phyloP scores from a whole-genome alignment of 2,329 filamentous ascomycete species.

The Sporothrix protearum region DNA sequence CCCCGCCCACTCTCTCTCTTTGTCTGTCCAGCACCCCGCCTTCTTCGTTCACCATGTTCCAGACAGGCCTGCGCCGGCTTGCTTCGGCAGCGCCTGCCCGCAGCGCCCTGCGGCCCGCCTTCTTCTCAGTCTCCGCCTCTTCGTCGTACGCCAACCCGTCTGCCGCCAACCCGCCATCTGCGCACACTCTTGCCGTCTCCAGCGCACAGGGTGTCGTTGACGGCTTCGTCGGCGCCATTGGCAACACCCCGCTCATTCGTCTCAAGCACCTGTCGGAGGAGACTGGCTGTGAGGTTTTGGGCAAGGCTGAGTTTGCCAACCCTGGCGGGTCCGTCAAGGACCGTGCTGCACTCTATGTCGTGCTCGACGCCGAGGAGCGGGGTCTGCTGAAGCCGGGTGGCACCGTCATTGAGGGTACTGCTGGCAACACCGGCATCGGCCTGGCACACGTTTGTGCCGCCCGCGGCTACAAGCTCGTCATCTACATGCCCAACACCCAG shows the following conservation, averaged over 20 bases:
- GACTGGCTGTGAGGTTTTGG: constrained; percentile 89
- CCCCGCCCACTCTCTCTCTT: not conserved
- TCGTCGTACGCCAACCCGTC: constrained; percentile 33
- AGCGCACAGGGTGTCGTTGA: constrained; percentile 74
- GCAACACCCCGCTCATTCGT: constrained; percentile 91
- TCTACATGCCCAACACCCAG: constrained; percentile 99
- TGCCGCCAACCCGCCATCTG: constrained; percentile 41
- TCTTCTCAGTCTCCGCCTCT: constrained; percentile 38
- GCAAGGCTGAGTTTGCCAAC: constrained; percentile 99
- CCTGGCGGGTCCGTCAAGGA: constrained; percentile 96
- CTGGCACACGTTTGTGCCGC: constrained; percentile 93
- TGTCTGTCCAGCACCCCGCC: not conserved
- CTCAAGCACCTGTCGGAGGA: constrained; percentile 83
- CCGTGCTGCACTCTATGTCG: constrained; percentile 88
- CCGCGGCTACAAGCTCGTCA: constrained; percentile 89
- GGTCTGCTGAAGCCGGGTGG: constrained; percentile 72
- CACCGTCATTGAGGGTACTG: constrained; percentile 94
- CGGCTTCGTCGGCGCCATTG: constrained; percentile 89
- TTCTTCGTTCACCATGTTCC: constrained; percentile 55
- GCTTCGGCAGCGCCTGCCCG: constrained; percentile 50
- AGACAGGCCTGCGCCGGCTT: constrained; percentile 64
- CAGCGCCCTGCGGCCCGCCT: constrained; percentile 72
- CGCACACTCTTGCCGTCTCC: constrained; percentile 69
- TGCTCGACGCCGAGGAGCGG: constrained; percentile 86
- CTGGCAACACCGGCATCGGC: constrained; percentile 96